Conservation (phyloP, 192 early-diverging fungal species). For the Linnemannia zychae region DNA sequence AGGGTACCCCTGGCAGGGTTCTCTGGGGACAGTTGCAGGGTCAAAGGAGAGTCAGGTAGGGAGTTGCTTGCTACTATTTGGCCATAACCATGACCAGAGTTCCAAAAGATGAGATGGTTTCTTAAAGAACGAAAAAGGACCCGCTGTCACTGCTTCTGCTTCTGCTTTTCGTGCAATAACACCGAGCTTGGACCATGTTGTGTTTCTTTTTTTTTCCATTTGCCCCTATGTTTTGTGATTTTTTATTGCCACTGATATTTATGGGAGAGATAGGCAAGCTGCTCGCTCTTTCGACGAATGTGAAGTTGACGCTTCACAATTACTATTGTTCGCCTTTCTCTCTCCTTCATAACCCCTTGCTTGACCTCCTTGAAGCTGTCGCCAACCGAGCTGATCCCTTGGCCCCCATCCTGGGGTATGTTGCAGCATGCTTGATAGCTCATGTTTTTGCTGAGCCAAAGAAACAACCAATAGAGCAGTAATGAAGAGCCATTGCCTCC, state of each 20-base stretch:
- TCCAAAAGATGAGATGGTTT: neutral
- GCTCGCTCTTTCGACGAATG: neutral
- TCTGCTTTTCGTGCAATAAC: neutral
- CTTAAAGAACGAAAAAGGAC: neutral
- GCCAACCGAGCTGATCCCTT: neutral
- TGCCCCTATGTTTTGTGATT: neutral
- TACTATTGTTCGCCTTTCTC: neutral
- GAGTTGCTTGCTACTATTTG: neutral
- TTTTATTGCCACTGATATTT: neutral
- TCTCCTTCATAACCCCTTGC: neutral
- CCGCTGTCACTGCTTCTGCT: neutral
- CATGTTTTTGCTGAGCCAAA: no score
- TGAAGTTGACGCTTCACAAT: neutral
- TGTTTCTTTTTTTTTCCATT: neutral
- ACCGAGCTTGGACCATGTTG: neutral
- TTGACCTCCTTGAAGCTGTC: neutral
- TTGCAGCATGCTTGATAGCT: no score
- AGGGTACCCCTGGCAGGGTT: no score
- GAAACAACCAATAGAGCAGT: no score
- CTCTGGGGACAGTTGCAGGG: neutral
- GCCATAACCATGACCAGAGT: neutral
- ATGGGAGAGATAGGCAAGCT: no score
- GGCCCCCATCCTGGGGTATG: no score
- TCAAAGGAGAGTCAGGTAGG: neutral
- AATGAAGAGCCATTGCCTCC: no score